Evolutionary conservation across 192 early-diverging fungal species (phyloP), one percentile per base, ranked within the genome.

Genomic region (Linnemannia schmuckeri): DNA sequence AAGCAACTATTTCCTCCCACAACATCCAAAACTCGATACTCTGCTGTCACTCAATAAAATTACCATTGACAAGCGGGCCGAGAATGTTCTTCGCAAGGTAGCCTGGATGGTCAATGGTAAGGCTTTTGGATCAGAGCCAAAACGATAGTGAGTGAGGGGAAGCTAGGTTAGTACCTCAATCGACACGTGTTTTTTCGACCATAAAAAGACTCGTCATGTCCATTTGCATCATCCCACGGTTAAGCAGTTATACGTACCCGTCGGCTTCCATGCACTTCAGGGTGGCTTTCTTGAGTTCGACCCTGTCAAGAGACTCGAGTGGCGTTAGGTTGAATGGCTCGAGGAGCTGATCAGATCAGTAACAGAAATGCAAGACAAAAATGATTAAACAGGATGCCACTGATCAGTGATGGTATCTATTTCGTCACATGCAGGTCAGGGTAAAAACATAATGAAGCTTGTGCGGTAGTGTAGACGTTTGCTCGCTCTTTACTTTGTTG

Each of bases 231-330:
- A 52, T 52, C 15, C 17, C 49, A 22, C 17, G 0, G 20, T 52
- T 52, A 44, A 10, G 49, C 2, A 52, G 49, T 6, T 52, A 66
- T 30, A 27, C 74, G 35, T 81, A 86, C 83, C 74, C 71, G 22
- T 80, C 70, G 5, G 30, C 27, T 0, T 77, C 30, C 42, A 86
- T 35, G 71, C 70, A 73, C 37, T 73, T 86, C 20, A 71, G 27
- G 0, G 83, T 86, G 1, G 75, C 20, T n/a, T 81, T 72, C 24
- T 75, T 78, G 37, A 87, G 33, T 20, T 78, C 76, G 20, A 87
- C 49, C 4, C 24, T 37, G 4, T 80, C 71, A 0, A 81, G 44
- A 0, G 75, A 77, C 13, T 61, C 40, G 27, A 78, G 27, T 0
- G n/a, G 63, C 30, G 78, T 66, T 68, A 87, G 30, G 4, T 76